These are phyloP conservation scores for Claviceps maximensis DNA, from an alignment of 2,329 filamentous ascomycete genomes.

Conservation along the genomic window DNA sequence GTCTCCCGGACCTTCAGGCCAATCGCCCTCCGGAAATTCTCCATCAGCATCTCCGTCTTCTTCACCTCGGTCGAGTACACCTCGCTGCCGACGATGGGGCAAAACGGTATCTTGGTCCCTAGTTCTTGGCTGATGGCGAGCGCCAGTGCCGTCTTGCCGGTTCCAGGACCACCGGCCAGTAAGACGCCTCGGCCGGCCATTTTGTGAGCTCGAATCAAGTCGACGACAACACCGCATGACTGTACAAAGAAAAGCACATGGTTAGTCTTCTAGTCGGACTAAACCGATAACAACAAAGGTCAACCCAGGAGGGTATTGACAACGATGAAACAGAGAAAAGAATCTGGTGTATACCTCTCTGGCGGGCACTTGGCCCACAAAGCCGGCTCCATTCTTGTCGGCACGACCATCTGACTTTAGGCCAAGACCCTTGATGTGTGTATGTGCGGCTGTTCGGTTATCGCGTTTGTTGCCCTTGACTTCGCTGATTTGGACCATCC, in stretches of 20 bases:
- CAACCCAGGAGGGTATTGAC: background rate
- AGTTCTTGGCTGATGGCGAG: slow-evolving; percentile 93
- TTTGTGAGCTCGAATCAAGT: slow-evolving; percentile 90
- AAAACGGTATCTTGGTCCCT: slow-evolving; percentile 96
- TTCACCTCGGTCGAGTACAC: slow-evolving; percentile 97
- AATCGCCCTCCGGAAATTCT: slow-evolving; percentile 95
- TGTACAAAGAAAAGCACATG: slow-evolving; percentile 20
- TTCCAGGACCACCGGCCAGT: slow-evolving; percentile 86
- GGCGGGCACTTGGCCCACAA: slow-evolving; percentile 77
- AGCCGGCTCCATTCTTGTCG: slow-evolving; percentile 67
- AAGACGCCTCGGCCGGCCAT: slow-evolving; percentile 93
- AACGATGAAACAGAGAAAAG: background rate
- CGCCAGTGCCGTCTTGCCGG: slow-evolving; percentile 92
- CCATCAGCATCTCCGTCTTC: slow-evolving; percentile 98
- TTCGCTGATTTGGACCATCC: slow-evolving; percentile 84
- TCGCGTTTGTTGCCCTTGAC: slow-evolving; percentile 91
- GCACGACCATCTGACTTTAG: slow-evolving; percentile 75
- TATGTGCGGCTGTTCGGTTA: slow-evolving; percentile 91
- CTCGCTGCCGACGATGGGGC: slow-evolving; percentile 94
- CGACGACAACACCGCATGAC: slow-evolving; percentile 92
- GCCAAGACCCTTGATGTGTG: slow-evolving; percentile 92
- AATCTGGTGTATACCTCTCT: slow-evolving; percentile 54
- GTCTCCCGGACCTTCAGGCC: slow-evolving; percentile 95
- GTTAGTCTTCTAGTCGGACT: slow-evolving; percentile 7
- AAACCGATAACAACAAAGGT: background rate